Evolutionary conservation across 257 asterid genomes (phyloP).

Genomic region (Prunella vulgaris): DNA sequence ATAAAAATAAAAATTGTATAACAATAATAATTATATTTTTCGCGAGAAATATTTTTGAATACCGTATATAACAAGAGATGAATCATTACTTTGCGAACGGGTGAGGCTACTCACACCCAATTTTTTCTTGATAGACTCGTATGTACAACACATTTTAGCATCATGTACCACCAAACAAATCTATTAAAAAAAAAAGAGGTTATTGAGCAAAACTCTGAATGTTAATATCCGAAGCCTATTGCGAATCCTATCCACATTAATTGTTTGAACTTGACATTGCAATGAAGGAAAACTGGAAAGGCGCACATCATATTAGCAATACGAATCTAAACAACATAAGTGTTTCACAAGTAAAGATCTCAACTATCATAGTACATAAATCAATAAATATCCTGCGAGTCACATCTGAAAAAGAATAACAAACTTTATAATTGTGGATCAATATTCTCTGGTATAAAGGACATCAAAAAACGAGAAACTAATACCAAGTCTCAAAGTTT

Average conservation of each 20-base stretch:
- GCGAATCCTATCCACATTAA: not conserved
- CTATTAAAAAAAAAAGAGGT: too few relatives aligned
- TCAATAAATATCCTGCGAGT: constrained; percentile 7
- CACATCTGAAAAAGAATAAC: constrained; percentile 22
- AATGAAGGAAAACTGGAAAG: not conserved
- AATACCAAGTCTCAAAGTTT: constrained; percentile 16
- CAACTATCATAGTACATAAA: not conserved
- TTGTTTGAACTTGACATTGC: not conserved
- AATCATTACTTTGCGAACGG: too few relatives aligned
- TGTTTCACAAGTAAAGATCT: not conserved
- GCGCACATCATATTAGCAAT: not conserved
- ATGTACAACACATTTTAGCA: too few relatives aligned
- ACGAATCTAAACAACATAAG: not conserved
- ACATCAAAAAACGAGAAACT: constrained; percentile 26
- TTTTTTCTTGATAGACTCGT: too few relatives aligned
- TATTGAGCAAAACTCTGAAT: too few relatives aligned
- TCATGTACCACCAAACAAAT: too few relatives aligned
- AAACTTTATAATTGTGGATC: constrained; percentile 21
- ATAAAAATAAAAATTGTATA: too few relatives aligned
- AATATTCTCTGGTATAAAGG: constrained; percentile 14
- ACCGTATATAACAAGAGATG: too few relatives aligned
- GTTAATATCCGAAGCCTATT: too few relatives aligned
- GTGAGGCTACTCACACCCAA: too few relatives aligned
- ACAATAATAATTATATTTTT: too few relatives aligned
- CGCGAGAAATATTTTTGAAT: too few relatives aligned